Conservation (phyloP, 805 yeast genomes). For the Barnettozyma sp. region DNA sequence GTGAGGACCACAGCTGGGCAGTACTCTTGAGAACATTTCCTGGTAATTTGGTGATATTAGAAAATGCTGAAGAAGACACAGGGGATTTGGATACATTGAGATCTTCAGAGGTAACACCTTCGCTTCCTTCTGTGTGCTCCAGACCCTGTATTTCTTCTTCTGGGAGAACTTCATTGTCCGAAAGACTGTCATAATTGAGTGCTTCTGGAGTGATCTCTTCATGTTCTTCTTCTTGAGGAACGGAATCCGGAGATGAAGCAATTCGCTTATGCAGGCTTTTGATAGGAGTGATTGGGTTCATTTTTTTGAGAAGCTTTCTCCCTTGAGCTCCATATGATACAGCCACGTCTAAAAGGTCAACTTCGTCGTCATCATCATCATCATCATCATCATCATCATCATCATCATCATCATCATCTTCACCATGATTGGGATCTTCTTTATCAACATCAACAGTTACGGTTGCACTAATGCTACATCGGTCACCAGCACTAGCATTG, state of each 20-base stretch:
- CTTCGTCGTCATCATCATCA: neutral
- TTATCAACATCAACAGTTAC: neutral
- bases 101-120: neutral
- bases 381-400: too few species aligned
- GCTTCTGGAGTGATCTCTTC: constrained; percentile 2
- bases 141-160: neutral
- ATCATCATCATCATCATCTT: too few species aligned
- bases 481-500: too few species aligned
- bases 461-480: too few species aligned
- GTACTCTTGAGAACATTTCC: neutral
- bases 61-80: neutral
- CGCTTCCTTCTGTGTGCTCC: too few species aligned
- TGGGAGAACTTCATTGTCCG: neutral
- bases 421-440: neutral
- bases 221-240: neutral
- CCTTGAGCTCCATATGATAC: neutral
- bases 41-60: constrained; percentile 2
- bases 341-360: neutral
- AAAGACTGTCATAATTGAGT: neutral
- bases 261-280: constrained; percentile 1
- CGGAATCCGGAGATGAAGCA: constrained; percentile 1
- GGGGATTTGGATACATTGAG: constrained; percentile 1
- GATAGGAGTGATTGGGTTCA: constrained; percentile 1
- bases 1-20: constrained; percentile 1
- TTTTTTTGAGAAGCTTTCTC: neutral